Percentiles rank a stretch among this genome's conserved stretches.
phyloP scores from a whole-genome alignment of 768 basidiomycete species.

The Suillus variegatus region DNA sequence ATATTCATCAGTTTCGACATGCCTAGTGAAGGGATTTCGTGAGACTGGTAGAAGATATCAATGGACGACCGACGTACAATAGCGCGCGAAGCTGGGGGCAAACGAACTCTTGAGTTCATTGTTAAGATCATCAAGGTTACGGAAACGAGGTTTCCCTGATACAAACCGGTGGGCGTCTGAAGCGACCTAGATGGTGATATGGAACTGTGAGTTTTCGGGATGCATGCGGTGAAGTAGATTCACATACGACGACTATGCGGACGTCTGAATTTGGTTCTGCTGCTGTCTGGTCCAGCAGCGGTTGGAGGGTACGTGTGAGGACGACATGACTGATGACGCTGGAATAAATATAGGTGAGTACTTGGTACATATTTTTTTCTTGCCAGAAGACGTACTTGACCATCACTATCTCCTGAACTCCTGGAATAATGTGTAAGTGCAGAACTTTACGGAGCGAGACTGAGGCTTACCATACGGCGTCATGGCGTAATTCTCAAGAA shows the following conservation, averaged over 20 bases:
- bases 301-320: constrained; percentile 55
- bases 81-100: constrained; percentile 25
- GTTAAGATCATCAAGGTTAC: constrained; percentile 38
- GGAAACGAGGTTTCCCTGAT: constrained; percentile 26
- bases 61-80: constrained; percentile 27
- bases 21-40: constrained; percentile 29
- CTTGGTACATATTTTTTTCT: background rate
- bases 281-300: constrained; percentile 53
- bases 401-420: constrained; percentile 40
- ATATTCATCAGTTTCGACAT: constrained; percentile 53
- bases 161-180: constrained; percentile 31
- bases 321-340: constrained; percentile 56
- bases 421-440: constrained; percentile 21
- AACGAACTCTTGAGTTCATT: constrained; percentile 29
- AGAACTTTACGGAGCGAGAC: too few species aligned
- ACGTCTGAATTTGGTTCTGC: constrained; percentile 52
- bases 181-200: constrained; percentile 27
- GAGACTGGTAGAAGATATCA: background rate
- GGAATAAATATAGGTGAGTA: constrained; percentile 11
- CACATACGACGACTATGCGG: constrained; percentile 56
- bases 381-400: constrained; percentile 40
- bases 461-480: constrained; percentile 28
- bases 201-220: background rate
- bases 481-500: constrained; percentile 20
- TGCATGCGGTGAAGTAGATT: background rate